Evolutionary conservation across 2,329 filamentous ascomycete species (phyloP).

Genomic region (Trichoderma koningii): DNA sequence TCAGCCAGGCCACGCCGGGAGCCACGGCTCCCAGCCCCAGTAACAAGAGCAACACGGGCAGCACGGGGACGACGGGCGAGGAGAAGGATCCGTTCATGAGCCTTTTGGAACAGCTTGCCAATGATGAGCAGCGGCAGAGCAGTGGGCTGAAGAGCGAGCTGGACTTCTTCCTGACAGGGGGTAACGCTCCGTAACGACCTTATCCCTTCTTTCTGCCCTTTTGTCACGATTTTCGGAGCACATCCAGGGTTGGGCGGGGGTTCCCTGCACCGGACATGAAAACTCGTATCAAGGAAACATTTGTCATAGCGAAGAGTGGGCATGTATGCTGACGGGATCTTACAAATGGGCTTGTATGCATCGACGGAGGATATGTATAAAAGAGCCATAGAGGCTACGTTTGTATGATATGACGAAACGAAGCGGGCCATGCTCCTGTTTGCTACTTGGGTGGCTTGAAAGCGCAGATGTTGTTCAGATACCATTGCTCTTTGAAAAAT

Average conservation of each 20-base stretch:
- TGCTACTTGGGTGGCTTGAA: background rate
- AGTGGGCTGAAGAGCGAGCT: constrained; percentile 71
- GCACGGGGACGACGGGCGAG: constrained; percentile 51
- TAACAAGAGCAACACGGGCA: constrained; percentile 52
- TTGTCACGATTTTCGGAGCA: background rate
- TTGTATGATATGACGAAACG: constrained; percentile 15
- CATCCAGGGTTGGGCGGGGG: background rate
- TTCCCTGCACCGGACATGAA: background rate
- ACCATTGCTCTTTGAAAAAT: too few species aligned
- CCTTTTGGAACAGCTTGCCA: constrained; percentile 77
- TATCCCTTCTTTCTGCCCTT: background rate
- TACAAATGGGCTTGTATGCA: background rate
- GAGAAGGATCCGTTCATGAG: constrained; percentile 83
- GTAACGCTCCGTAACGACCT: background rate
- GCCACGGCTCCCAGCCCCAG: constrained; percentile 45
- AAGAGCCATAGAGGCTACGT: constrained; percentile 1
- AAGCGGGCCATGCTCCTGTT: background rate
- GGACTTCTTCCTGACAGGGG: constrained; percentile 68
- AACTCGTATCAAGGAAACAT: background rate
- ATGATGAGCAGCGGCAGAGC: constrained; percentile 67
- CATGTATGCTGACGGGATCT: background rate
- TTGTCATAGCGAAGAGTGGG: background rate
- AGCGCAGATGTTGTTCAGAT: too few species aligned
- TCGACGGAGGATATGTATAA: background rate
- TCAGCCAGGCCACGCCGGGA: constrained; percentile 28